Percentiles rank a stretch among this genome's conserved stretches.
phyloP scores from a whole-genome alignment of 441 rosid species.

The Daphne laureola region DNA sequence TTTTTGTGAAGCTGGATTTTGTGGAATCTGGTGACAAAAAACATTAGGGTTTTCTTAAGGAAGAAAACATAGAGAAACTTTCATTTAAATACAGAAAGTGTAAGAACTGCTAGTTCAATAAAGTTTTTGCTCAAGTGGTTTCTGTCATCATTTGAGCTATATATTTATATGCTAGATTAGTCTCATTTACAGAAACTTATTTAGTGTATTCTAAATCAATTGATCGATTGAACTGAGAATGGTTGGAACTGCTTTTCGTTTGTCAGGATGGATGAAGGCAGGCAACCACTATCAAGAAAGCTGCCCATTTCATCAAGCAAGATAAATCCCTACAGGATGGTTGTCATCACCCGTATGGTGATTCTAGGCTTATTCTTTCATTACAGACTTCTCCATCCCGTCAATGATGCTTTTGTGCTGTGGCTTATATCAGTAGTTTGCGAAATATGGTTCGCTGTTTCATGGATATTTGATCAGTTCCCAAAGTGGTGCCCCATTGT shows the following conservation, averaged over 20 bases:
- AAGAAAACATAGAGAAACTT: no score
- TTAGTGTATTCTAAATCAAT: background rate
- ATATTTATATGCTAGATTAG: no score
- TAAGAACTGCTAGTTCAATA: no score
- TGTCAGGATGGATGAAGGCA: conserved; percentile 95
- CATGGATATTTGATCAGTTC: conserved; percentile 96
- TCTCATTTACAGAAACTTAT: no score
- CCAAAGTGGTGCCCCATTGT: conserved; percentile 91
- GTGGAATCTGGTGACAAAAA: no score
- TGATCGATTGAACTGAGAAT: background rate
- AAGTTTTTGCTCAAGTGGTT: no score
- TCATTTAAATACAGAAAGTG: no score
- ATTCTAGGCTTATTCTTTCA: conserved; percentile 84
- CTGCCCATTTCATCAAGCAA: conserved; percentile 77
- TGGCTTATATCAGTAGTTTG: conserved; percentile 94
- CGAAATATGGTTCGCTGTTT: conserved; percentile 94
- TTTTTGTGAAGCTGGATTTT: no score
- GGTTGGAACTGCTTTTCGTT: conserved; percentile 5
- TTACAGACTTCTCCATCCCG: conserved; percentile 86
- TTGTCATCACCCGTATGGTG: conserved; percentile 71
- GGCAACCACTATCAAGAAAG: conserved; percentile 96
- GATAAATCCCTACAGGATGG: conserved; percentile 81
- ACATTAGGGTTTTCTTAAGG: no score
- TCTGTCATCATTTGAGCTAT: no score
- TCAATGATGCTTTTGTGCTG: conserved; percentile 70